Conservation (phyloP, 2,329 filamentous ascomycete species). For the Zasmidium angulare region DNA sequence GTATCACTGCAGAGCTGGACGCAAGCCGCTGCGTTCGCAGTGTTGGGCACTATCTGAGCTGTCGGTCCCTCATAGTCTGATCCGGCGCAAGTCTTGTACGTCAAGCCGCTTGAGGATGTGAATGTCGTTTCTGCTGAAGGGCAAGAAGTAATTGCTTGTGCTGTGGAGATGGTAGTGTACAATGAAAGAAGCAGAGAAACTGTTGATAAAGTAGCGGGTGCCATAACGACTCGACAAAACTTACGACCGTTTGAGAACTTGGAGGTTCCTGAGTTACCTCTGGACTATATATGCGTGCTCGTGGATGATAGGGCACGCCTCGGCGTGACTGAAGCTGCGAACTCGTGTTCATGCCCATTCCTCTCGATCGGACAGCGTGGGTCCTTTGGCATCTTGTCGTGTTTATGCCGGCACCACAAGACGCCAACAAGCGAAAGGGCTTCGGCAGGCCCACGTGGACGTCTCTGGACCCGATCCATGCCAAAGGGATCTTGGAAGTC, state of each 20-base stretch:
- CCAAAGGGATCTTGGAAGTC: not conserved
- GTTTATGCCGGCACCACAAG: not conserved
- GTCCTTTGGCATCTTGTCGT: not conserved
- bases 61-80: not conserved
- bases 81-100: slow-evolving; percentile 3
- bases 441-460: not conserved
- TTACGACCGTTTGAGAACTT: not conserved
- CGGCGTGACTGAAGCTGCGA: not conserved
- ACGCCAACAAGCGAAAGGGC: not conserved
- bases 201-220: not conserved
- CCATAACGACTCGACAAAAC: not conserved
- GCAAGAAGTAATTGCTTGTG: not conserved
- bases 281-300: not conserved
- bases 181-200: not conserved
- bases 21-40: slow-evolving; percentile 1
- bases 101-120: not conserved
- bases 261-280: not conserved
- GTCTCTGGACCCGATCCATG: not conserved
- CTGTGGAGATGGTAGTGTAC: not conserved
- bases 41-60: slow-evolving; percentile 1
- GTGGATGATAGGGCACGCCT: not conserved
- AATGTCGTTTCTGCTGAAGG: slow-evolving; percentile 2
- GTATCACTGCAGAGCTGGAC: not conserved
- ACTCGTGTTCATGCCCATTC: not conserved
- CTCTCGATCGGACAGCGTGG: not conserved